Percentiles rank a stretch among this genome's conserved stretches.
Conservation (phyloP, 148 eudicot genomes). For the Gaultheria prostrata region DNA sequence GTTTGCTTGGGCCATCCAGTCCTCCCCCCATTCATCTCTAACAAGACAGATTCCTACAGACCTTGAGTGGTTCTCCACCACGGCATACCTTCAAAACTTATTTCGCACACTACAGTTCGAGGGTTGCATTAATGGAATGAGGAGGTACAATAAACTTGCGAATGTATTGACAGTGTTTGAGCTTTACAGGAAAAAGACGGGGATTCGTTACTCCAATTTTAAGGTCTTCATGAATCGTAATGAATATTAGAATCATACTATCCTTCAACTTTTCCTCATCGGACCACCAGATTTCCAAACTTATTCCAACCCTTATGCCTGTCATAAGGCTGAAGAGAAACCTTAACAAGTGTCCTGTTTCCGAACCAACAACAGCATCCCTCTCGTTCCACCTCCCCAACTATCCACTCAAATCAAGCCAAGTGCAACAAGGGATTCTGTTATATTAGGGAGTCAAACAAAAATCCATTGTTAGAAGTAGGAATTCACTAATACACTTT, state of each 20-base stretch:
- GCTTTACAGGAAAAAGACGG: not conserved
- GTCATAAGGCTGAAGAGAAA: not conserved
- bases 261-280: not conserved
- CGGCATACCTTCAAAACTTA: not conserved
- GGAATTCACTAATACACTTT: not conserved
- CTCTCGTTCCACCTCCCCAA: not conserved
- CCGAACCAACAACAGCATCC: not conserved
- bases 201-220: not conserved
- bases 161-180: not conserved
- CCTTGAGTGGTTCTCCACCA: not conserved
- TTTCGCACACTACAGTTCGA: not conserved
- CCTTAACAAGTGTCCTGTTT: not conserved
- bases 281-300: not conserved
- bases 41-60: not conserved
- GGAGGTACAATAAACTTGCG: constrained; percentile 3
- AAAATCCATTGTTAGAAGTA: not conserved
- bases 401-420: not conserved
- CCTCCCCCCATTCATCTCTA: too few relatives aligned
- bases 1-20: too few relatives aligned
- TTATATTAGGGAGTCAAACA: not conserved
- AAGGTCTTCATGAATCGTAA: not conserved
- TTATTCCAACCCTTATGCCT: not conserved
- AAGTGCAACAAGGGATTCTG: not conserved
- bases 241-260: not conserved
- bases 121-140: not conserved